Evolutionary conservation across 352 stramenopile genomes (phyloP), one percentile per base, ranked within the genome.

Genomic region (Phytophthora pluvialis): DNA sequence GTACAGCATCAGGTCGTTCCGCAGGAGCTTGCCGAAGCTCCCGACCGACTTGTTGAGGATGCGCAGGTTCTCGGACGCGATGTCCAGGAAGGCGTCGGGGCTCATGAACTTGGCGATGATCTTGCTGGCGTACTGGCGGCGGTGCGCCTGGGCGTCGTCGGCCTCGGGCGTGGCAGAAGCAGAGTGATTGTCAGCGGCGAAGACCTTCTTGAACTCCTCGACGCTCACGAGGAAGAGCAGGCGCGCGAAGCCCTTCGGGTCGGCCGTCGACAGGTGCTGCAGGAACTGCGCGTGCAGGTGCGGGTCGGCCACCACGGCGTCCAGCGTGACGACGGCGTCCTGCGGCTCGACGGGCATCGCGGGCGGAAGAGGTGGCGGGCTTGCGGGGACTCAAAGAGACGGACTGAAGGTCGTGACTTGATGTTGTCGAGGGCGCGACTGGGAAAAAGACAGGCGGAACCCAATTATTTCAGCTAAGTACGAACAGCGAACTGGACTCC

Each of bases 31-130:
- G 9, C 87, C 87, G 55, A 94, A 95, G 56, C 77, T 92, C 60
- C 71, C 84, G 21, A 95, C 83, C 42, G 87, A 90, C 66, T 93
- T 91, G 74, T 91, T 90, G 8, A 92, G 61, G 35, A 93, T 91
- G 43, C 71, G 66, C 42, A 92, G 61, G 57, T 90, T 91, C 60
- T 93, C 86, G 3, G 69, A 85, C 33, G 85, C 81, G 39, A 95
- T 93, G 56, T 95, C 79, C 10, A 95, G 48, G 49, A 93, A 95
- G 28, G 87, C 83, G 68, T 90, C 87, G 29, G 85, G 75, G 60
- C 70, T 89, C 83, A 95, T 94, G 66, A 93, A 95, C 69, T 95
- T 95, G 62, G 74, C 39, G 56, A 95, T 93, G 64, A 95, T 93
- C 66, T 95, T 93, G 69, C 83, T 92, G 12, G 85, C 87, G 64